phyloP scores from a whole-genome alignment of 179 eudicot genomes.

The Patellifolia procumbens region DNA sequence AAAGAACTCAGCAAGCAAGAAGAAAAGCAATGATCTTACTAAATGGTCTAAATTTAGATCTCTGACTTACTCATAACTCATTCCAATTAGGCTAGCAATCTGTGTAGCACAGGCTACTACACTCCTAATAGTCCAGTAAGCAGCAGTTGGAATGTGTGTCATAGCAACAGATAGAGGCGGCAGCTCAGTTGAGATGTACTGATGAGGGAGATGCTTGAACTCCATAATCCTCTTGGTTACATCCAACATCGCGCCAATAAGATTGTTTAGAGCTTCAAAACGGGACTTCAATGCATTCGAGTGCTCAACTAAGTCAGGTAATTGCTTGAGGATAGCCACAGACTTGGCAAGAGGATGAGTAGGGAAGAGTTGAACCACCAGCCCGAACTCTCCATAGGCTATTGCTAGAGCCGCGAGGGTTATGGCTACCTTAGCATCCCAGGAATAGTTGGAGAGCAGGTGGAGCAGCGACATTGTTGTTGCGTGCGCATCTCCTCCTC shows the following conservation, averaged over 20 bases:
- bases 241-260: constrained; percentile 47
- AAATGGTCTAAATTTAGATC: background rate
- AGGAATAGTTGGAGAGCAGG: constrained; percentile 69
- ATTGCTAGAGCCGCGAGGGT: constrained; percentile 68
- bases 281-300: constrained; percentile 40
- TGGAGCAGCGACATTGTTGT: constrained; percentile 66
- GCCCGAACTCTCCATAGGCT: constrained; percentile 83
- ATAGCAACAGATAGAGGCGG: constrained; percentile 64
- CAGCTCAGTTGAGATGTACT: constrained; percentile 64
- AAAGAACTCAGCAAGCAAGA: background rate
- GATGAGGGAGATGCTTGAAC: constrained; percentile 63
- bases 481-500: constrained; percentile 78
- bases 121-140: constrained; percentile 88
- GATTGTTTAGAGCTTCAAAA: constrained; percentile 40
- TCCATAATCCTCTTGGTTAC: constrained; percentile 62
- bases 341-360: constrained; percentile 75
- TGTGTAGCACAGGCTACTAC: constrained; percentile 73
- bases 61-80: constrained; percentile 63
- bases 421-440: constrained; percentile 86
- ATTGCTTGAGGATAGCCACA: constrained; percentile 68
- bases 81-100: constrained; percentile 61
- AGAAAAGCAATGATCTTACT: background rate
- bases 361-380: constrained; percentile 49
- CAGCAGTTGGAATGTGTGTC: constrained; percentile 76
- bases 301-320: constrained; percentile 55